phyloP scores from a whole-genome alignment of 306 rosid genomes.

The Pyrus communis region DNA sequence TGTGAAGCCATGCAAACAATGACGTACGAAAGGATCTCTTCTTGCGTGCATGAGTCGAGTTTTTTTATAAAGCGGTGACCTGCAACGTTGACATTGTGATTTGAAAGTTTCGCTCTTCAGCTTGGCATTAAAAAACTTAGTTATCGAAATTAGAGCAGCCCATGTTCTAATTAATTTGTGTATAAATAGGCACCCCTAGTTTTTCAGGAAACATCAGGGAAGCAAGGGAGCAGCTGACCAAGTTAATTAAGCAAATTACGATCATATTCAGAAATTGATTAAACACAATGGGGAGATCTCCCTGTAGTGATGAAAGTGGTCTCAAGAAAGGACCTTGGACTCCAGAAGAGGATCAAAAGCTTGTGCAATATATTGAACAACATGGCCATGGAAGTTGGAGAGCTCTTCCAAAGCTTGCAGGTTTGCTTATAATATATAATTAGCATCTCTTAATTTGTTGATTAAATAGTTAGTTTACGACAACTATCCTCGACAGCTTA shows the following conservation, averaged over 20 bases:
- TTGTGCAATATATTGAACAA: constrained; percentile 55
- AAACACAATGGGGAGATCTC: constrained; percentile 58
- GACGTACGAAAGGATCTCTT: constrained; percentile 30
- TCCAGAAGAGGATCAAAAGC: constrained; percentile 74
- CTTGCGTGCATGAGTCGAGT: constrained; percentile 72
- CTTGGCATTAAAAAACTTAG: background rate
- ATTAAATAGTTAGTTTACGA: background rate
- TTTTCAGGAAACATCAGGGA: constrained; percentile 16
- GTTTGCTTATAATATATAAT: constrained; percentile 12
- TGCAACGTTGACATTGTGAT: constrained; percentile 47
- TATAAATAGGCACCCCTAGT: background rate
- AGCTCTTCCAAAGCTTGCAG: constrained; percentile 80
- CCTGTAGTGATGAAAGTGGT: constrained; percentile 64
- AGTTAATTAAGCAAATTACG: background rate
- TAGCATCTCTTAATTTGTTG: background rate
- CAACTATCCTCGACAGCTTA: background rate
- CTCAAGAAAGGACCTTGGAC: constrained; percentile 91
- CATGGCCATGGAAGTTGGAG: constrained; percentile 92
- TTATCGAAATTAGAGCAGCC: background rate
- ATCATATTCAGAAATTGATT: background rate
- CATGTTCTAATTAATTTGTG: background rate
- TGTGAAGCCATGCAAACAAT: constrained; percentile 62
- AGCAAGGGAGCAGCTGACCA: background rate
- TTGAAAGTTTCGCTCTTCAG: constrained; percentile 19
- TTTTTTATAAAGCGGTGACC: constrained; percentile 35